Evolutionary conservation across 805 yeast species (phyloP).

Genomic region (Ogataea chonburiensis): DNA sequence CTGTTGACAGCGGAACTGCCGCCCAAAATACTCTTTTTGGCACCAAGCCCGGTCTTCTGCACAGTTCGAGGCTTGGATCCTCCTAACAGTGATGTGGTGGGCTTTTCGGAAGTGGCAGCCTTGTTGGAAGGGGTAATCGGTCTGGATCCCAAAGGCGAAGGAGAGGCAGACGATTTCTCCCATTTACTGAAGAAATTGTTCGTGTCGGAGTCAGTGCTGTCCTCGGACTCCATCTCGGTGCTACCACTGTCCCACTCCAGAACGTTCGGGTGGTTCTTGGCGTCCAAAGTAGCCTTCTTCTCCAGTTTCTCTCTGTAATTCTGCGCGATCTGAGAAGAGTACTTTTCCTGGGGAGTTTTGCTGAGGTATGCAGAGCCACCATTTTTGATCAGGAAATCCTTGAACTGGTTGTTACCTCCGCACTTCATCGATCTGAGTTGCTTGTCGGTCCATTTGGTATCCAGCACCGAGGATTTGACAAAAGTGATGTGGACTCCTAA

Average conservation of each 20-base stretch:
- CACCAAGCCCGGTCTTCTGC: slow-evolving; percentile 25
- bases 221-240: slow-evolving; percentile 45
- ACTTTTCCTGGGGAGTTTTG: slow-evolving; percentile 72
- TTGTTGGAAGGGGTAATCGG: slow-evolving; percentile 41
- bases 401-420: slow-evolving; percentile 89
- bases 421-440: slow-evolving; percentile 89
- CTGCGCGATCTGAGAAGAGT: slow-evolving; percentile 75
- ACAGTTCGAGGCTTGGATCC: slow-evolving; percentile 33
- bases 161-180: slow-evolving; percentile 70
- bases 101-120: slow-evolving; percentile 26
- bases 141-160: slow-evolving; percentile 48
- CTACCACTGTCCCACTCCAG: slow-evolving; percentile 59
- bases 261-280: slow-evolving; percentile 65
- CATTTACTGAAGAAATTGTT: slow-evolving; percentile 88
- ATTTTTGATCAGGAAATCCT: slow-evolving; percentile 77
- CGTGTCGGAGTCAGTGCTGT: slow-evolving; percentile 59
- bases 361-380: slow-evolving; percentile 77
- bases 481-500: slow-evolving; percentile 95
- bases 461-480: slow-evolving; percentile 88
- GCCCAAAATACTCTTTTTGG: slow-evolving; percentile 39
- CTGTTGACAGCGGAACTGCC: slow-evolving; percentile 47
- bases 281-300: slow-evolving; percentile 65
- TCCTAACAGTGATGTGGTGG: slow-evolving; percentile 23
- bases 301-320: slow-evolving; percentile 80
- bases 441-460: slow-evolving; percentile 82